Conservation (phyloP, 805 yeast genomes). For the Barnettozyma pratensis region DNA sequence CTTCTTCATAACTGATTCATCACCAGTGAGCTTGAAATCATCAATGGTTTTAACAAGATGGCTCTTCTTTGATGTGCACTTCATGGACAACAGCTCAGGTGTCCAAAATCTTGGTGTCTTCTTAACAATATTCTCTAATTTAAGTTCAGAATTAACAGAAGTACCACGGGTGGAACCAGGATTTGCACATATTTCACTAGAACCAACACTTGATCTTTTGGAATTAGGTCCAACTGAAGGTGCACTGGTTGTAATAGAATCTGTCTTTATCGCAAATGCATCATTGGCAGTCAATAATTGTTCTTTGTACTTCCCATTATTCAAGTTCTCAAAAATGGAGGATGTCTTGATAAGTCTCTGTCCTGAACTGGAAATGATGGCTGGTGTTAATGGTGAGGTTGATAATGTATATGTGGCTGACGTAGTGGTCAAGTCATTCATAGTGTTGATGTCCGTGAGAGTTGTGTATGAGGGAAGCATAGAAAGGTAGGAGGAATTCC, state of each 20-base stretch:
- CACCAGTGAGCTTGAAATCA: neutral
- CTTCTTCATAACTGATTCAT: constrained; percentile 5
- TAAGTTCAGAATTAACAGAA: no score
- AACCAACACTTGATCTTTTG: neutral
- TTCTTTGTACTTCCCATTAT: constrained; percentile 5
- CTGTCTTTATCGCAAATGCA: neutral
- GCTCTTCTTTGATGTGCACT: neutral
- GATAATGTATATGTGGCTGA: neutral
- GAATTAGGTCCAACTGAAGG: neutral
- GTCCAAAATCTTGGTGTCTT: constrained; percentile 6
- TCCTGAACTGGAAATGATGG: neutral
- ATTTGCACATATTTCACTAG: neutral
- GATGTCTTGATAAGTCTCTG: neutral
- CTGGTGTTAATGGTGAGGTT: neutral
- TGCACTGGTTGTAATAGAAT: neutral
- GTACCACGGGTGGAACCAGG: neutral
- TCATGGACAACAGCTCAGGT: neutral
- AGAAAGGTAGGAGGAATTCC: neutral
- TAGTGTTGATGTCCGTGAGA: no score
- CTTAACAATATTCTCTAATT: neutral
- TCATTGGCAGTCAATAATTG: constrained; percentile 1
- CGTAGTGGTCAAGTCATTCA: neutral
- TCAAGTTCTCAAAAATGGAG: constrained; percentile 5
- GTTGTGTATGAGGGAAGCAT: neutral
- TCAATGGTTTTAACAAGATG: neutral